Conservation (phyloP, 2,329 filamentous ascomycete genomes). For the Xylariaceae sp. region DNA sequence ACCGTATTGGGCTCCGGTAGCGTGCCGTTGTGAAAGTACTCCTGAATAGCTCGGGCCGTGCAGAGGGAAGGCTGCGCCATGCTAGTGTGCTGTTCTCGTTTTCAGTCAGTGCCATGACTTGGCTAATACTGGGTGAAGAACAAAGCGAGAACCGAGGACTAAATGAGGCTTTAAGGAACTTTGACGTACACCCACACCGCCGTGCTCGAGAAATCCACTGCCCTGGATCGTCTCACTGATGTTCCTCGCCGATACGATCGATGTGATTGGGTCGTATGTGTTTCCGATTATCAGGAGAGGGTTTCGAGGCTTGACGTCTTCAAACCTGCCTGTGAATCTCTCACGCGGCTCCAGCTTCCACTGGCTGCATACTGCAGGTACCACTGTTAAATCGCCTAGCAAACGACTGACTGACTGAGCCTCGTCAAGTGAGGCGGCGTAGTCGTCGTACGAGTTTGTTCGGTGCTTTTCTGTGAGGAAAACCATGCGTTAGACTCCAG, state of each 20-base stretch:
- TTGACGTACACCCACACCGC: constrained; percentile 35
- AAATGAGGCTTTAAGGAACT: not conserved
- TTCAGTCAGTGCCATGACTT: not conserved
- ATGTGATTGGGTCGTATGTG: constrained; percentile 36
- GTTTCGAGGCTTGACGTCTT: constrained; percentile 21
- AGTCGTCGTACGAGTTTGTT: constrained; percentile 26
- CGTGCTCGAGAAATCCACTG: constrained; percentile 35
- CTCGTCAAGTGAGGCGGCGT: constrained; percentile 24
- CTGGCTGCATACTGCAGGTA: constrained; percentile 32
- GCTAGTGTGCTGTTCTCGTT: constrained; percentile 13
- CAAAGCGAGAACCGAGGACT: not conserved
- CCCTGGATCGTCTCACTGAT: constrained; percentile 34
- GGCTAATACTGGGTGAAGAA: not conserved
- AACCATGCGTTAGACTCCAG: not conserved
- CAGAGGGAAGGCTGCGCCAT: constrained; percentile 24
- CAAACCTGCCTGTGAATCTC: constrained; percentile 32
- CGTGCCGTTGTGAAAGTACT: constrained; percentile 21
- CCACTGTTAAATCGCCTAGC: constrained; percentile 22
- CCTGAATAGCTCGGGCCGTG: constrained; percentile 19
- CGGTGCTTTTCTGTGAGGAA: constrained; percentile 7
- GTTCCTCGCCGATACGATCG: constrained; percentile 35
- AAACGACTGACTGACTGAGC: constrained; percentile 27
- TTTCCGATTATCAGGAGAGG: constrained; percentile 37
- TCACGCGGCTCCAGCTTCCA: constrained; percentile 38
- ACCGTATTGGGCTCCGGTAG: constrained; percentile 16